Base-by-base conservation (phyloP, 768 basidiomycete genomes). In the Crucibulum laeve region DNA sequence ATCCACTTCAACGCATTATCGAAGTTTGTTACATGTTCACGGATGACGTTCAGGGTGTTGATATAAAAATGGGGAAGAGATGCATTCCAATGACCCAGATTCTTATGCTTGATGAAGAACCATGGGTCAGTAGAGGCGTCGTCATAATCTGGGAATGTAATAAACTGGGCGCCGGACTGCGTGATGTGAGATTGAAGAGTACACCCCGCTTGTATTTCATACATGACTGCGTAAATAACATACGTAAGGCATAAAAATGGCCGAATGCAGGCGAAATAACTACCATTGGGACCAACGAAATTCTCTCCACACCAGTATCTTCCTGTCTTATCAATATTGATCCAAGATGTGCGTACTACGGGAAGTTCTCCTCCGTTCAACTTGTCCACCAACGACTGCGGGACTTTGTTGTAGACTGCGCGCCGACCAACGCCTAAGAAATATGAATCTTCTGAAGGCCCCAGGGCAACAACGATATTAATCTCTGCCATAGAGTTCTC, bases 1-100 rank as follows among this genome's bases (percentile, higher is more conserved):
- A 45, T 25, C 13, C 36, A 45, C 25, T 32, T 39, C n/a, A 45
- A 19, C 22, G 35, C 44, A n/a, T 25, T 22, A 22, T 45, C 44
- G 30, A 45, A 45, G 37, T 32, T 24, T 10, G 24, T 24, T 19
- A 45, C 24, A n/a, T 38, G 18, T 3, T 38, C 25, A 5, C 44
- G 35, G 28, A 45, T 23, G 5, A 38, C 26, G n/a, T 30, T 30
- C 8, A 30, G 8, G n/a, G 28, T 30, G 28, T 7, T n/a, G n/a
- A 30, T 30, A n/a, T 30, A 30, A n/a, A 7, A 7, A 30, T 30
- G 8, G 7, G 28, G 28, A 30, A 30, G 28, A n/a, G 7, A 7
- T n/a, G n/a, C 7, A n/a, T n/a, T 30, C 28, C 28, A 30, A n/a
- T 30, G 28, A 7, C 28, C 28, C 7, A n/a, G 28, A n/a, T 30